A percentile compares a stretch with the other conserved stretches of the same genome.
phyloP scores from a whole-genome alignment of 2,329 filamentous ascomycete genomes.

The Colletotrichum aenigma region DNA sequence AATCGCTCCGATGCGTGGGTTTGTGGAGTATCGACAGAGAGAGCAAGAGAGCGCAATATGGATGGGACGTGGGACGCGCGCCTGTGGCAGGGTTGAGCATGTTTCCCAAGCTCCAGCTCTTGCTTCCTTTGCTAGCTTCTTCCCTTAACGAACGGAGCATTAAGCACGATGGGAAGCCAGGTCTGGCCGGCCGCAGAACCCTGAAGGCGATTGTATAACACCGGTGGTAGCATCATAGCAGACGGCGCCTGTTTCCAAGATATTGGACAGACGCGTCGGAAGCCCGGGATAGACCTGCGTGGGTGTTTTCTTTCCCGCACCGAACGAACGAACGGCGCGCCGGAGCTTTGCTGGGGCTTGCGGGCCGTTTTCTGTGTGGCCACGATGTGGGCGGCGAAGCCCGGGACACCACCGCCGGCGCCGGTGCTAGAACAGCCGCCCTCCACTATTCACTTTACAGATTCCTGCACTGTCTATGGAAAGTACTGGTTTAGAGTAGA shows the following conservation, averaged over 20 bases:
- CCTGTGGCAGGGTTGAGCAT: neutral
- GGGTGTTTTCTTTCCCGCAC: neutral
- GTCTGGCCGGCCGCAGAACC: neutral
- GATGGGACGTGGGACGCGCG: neutral
- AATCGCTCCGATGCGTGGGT: neutral
- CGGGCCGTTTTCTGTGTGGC: neutral
- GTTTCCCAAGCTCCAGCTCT: neutral
- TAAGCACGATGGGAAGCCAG: neutral
- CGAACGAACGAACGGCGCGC: neutral
- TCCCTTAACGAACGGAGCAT: neutral
- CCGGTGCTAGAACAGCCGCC: neutral
- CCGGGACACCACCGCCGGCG: neutral
- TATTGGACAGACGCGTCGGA: neutral
- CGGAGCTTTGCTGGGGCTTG: neutral
- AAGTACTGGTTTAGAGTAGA: neutral
- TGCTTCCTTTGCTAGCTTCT: neutral
- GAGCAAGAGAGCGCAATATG: neutral
- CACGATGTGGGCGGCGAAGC: neutral
- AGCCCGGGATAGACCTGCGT: neutral
- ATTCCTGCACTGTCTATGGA: constrained; percentile 8
- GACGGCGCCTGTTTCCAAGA: neutral
- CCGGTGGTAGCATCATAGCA: neutral
- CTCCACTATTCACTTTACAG: constrained; percentile 13
- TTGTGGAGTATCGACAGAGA: neutral
- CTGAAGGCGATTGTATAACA: neutral